Percentiles rank a stretch among this genome's conserved stretches.
Evolutionary conservation across 2,329 filamentous ascomycete species (phyloP).

Genomic region (Chrysosphaeria jannelii): DNA sequence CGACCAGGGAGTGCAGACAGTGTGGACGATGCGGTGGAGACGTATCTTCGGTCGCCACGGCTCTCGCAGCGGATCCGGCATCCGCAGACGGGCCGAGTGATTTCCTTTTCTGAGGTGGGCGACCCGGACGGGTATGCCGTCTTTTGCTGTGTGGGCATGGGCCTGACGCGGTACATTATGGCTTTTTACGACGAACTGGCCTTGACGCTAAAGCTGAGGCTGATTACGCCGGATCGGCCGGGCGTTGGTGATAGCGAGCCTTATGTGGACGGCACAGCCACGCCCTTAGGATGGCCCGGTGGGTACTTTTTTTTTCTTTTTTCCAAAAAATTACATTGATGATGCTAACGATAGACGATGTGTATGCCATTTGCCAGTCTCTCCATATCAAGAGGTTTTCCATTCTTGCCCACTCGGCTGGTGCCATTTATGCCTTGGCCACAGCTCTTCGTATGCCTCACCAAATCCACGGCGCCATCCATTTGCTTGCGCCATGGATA

Average conservation of each 20-base stretch:
- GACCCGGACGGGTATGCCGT: slow-evolving; percentile 76
- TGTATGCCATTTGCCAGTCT: slow-evolving; percentile 74
- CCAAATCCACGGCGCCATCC: slow-evolving; percentile 77
- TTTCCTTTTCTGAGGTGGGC: slow-evolving; percentile 91
- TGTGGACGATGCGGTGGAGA: slow-evolving; percentile 61
- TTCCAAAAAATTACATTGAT: slow-evolving; percentile 1
- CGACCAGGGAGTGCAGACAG: slow-evolving; percentile 57
- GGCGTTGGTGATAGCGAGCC: slow-evolving; percentile 79
- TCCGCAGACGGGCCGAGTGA: slow-evolving; percentile 57
- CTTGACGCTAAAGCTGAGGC: slow-evolving; percentile 53
- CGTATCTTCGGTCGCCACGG: slow-evolving; percentile 55
- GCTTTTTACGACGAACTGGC: slow-evolving; percentile 95
- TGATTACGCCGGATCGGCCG: slow-evolving; percentile 83
- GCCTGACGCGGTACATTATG: slow-evolving; percentile 77
- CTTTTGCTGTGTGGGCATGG: slow-evolving; percentile 95
- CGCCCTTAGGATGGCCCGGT: slow-evolving; percentile 81
- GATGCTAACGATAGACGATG: no score
- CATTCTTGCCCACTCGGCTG: slow-evolving; percentile 80
- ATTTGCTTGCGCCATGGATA: slow-evolving; percentile 88
- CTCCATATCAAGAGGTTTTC: slow-evolving; percentile 90
- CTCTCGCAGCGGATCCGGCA: slow-evolving; percentile 71
- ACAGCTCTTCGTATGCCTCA: slow-evolving; percentile 89
- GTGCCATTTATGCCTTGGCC: slow-evolving; percentile 89
- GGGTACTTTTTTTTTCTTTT: neutral
- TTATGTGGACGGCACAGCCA: slow-evolving; percentile 53